These are phyloP conservation scores for Fusarium xylarioides DNA, from an alignment of 2,329 filamentous ascomycete genomes.

Conservation along the genomic window DNA sequence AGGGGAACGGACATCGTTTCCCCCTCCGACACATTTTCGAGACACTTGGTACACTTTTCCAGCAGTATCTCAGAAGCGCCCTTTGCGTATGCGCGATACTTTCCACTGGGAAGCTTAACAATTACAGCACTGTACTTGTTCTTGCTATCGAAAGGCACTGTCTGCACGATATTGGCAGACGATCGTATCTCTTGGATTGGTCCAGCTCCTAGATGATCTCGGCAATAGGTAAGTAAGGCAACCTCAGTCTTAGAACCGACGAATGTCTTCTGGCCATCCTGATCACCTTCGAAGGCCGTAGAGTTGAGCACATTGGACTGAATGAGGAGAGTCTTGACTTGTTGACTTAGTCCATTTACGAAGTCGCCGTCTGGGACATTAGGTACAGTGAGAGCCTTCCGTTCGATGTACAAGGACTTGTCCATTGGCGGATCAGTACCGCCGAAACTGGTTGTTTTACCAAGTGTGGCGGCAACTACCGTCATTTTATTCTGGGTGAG, in stretches of 20 bases:
- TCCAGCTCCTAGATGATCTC: slow-evolving; percentile 59
- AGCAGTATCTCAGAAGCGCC: slow-evolving; percentile 67
- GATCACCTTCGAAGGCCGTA: slow-evolving; percentile 63
- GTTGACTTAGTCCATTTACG: slow-evolving; percentile 29
- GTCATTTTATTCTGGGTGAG: slow-evolving; percentile 75
- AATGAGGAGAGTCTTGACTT: slow-evolving; percentile 69
- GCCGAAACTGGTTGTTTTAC: slow-evolving; percentile 51
- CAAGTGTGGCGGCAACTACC: slow-evolving; percentile 74
- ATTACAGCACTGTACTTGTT: slow-evolving; percentile 67
- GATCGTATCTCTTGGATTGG: slow-evolving; percentile 57
- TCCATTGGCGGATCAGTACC: slow-evolving; percentile 35
- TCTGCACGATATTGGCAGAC: slow-evolving; percentile 58
- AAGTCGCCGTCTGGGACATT: slow-evolving; percentile 44
- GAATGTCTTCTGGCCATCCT: slow-evolving; percentile 56
- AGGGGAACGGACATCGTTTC: slow-evolving; percentile 59
- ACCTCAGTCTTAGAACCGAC: slow-evolving; percentile 67
- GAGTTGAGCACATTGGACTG: slow-evolving; percentile 66
- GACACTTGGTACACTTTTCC: slow-evolving; percentile 57
- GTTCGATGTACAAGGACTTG: slow-evolving; percentile 33
- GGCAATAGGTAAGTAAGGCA: slow-evolving; percentile 60
- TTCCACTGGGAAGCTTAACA: slow-evolving; percentile 54
- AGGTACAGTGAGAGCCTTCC: slow-evolving; percentile 30
- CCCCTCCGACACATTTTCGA: slow-evolving; percentile 62
- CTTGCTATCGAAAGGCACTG: slow-evolving; percentile 63
- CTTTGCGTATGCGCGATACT: slow-evolving; percentile 62